Evolutionary conservation across 495 filamentous ascomycete species (phyloP), one percentile per base, ranked within the genome.

Genomic region (Jackrogersella multiformis): DNA sequence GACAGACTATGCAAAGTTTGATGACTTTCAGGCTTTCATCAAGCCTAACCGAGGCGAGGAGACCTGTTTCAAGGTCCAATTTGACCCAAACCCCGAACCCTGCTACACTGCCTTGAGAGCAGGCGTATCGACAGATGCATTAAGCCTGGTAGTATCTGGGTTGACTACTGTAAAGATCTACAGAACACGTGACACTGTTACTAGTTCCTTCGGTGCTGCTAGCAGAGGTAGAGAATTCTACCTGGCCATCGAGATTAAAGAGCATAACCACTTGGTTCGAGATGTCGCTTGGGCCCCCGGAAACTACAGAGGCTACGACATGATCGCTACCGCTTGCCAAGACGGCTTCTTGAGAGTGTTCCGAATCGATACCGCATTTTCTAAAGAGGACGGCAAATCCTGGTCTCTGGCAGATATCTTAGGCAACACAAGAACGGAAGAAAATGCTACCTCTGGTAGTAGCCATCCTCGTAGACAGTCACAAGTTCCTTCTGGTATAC

Each of bases 261-360:
- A 86, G 0, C 90, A 96, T 68, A 77, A 83, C 2, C 87, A 88
- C 0, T 79, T 98, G 38, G 90, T 99, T n/a, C 83, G 94, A 53
- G 94, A 97, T 71, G 88, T 97, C 4, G 88, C 92, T 6, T 99
- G 95, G 95, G 93, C 95, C 6, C 90, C 90, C 52, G 92, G 92
- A 13, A 93, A 92, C 68, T 89, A 91, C 36, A 77, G 93, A 28
- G 93, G 93, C 1, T 93, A 90, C 71, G 94, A 99, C 73, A 81
- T 97, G 54, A 84, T 98, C 66, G 96, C 95, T 5, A 96, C 94
- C 28, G 94, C 92, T 0, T 92, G 92, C 72, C 93, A 94, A 74
- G 95, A 99, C 73, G 94, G 95, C 2, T 87, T 86, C 62, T 84
- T 98, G 44, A 85, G 96, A 21, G 88, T 98, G 4, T 97, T 93